Base-by-base conservation (phyloP, 306 rosid species). In the Cicer cuneatum region DNA sequence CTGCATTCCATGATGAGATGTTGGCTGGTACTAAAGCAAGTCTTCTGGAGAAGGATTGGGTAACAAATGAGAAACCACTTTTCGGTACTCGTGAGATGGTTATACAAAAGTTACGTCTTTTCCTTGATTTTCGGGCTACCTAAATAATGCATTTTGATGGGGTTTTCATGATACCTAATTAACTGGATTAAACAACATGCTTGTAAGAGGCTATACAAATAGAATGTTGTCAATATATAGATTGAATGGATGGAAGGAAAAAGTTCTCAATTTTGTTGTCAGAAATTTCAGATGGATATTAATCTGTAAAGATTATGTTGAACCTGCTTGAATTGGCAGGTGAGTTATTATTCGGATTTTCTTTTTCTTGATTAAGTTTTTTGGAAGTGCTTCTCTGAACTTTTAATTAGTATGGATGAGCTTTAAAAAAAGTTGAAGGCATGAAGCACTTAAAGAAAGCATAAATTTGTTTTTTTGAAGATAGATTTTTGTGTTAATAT, bases 21-120 rank as follows among this genome's bases (percentile, higher is more conserved):
- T 70, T 78, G 79, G 83, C 87, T 66, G 87, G 97, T 74, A 90
- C 93, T 49, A 91, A 91, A 80, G 81, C 84, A 19, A 92, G 90
- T 45, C 75, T 86, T 69, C 89, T 91, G 11, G 99, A 94, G 81
- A 94, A 90, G 79, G 92, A 94, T 63, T 95, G 99, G 99, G 53
- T 90, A 71, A 76, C 75, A 0, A 62, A 72, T 37, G 82, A 66
- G 62, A 87, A 90, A 75, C 93, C 89, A 29, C 66, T 57, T 37
- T 92, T 84, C 2, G 97, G 98, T 62, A 78, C 88, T 37, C 87
- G 82, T 0, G 98, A 95, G 72, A 78, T 89, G 78, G 84, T 92
- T 6, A 10, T 81, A 58, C 93, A 88, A 69, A 95, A 92, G 67
- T 15, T 95, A 67, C 92, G 78, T 2, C 83, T 89, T 47, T 95